Base-by-base conservation (phyloP, 2,329 filamentous ascomycete species). In the Bipolaris victoriae region DNA sequence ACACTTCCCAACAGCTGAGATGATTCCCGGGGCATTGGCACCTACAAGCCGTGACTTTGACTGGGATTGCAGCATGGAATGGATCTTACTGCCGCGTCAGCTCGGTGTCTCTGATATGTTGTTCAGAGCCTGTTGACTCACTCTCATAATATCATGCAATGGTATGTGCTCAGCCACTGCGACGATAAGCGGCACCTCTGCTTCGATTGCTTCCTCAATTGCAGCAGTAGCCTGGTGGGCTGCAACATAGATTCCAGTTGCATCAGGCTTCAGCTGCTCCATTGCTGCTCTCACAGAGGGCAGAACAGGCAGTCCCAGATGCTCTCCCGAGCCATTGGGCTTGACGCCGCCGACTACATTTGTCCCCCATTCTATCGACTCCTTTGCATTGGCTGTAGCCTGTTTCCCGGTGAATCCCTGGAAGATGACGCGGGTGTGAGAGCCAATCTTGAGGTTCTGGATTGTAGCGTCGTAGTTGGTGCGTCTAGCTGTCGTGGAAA, bases 111-210 rank as follows among this genome's bases (percentile, higher is more conserved):
- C 22, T 20, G 16, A 18, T 15, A 11, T 15, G 33, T 36, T 6
- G 20, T 35, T 2, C n/a, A 7, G 11, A 7, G n/a, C 15, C 15
- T 16, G 16, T 22, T 1, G 20, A 64, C 81, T 61, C 76, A 89
- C 88, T 64, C 89, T 84, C 63, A 93, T 81, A 71, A 93, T 88
- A 68, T 93, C 90, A 72, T 92, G 89, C 16, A 92, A 78, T 0
- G 90, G 90, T 33, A 93, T 88, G 72, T 92, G 89, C 72, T 94
- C 90, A 5, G 90, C 90, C 6, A 94, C 90, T 5, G 89, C 88
- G 6, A 92, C 89, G 20, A 93, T 86, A 1, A 93, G 81, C 0
- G 90, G 89, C 0, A 93, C 87, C 69, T 93, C 89, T 0, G 90
- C 90, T 73, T 88, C 89, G 50, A 92, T 90, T 1, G 90, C 90